phyloP scores from a whole-genome alignment of 805 yeast genomes.

The Metschnikowia picachoensis region DNA sequence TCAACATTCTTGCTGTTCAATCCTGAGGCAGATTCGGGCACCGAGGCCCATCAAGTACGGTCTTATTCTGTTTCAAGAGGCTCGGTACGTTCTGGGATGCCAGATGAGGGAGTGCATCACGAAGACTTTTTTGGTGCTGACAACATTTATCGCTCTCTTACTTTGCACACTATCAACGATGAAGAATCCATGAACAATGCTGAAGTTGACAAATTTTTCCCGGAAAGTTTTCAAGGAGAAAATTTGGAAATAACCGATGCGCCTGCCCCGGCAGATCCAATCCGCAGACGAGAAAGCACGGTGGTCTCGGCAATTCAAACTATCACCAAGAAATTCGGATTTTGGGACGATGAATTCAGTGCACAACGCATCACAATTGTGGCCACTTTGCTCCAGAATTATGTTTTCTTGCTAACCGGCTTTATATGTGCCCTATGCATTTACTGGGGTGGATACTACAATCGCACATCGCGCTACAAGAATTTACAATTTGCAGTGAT shows the following conservation, averaged over 20 bases:
- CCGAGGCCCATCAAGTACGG: background rate
- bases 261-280: background rate
- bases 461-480: slow-evolving; percentile 19
- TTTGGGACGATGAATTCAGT: slow-evolving; percentile 29
- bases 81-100: background rate
- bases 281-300: slow-evolving; percentile 19
- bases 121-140: slow-evolving; percentile 7
- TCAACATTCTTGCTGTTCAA: slow-evolving; percentile 8
- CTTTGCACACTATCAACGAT: background rate
- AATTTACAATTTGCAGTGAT: slow-evolving; percentile 25
- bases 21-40: background rate
- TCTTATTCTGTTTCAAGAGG: background rate
- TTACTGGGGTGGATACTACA: slow-evolving; percentile 33
- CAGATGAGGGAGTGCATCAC: slow-evolving; percentile 4
- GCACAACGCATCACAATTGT: slow-evolving; percentile 21
- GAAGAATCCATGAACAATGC: slow-evolving; percentile 1
- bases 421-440: slow-evolving; percentile 24
- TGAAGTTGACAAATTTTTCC: background rate
- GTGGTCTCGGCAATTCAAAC: slow-evolving; percentile 21
- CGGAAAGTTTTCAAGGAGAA: background rate
- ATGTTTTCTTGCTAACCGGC: slow-evolving; percentile 21
- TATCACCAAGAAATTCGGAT: slow-evolving; percentile 21
- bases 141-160: slow-evolving; percentile 4
- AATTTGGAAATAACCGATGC: background rate
- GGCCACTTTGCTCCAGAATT: slow-evolving; percentile 23